Evolutionary conservation across 2,329 filamentous ascomycete genomes (phyloP).

Genomic region (Botrytis galanthina): DNA sequence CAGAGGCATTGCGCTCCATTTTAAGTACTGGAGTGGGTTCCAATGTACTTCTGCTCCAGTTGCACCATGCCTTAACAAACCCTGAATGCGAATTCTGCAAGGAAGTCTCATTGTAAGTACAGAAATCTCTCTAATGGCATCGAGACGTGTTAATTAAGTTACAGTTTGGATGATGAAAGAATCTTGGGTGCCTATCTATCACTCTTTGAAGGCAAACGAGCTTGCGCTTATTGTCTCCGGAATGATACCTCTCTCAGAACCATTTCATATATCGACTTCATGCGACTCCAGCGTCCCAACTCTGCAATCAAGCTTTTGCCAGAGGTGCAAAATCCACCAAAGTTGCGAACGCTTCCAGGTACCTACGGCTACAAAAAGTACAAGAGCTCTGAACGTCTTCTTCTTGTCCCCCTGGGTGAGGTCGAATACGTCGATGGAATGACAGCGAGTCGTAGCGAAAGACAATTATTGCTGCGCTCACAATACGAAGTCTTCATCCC

Average conservation of each 20-base stretch:
- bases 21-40: not conserved
- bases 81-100: conserved; percentile 2
- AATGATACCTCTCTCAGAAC: conserved; percentile 20
- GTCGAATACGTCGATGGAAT: not conserved
- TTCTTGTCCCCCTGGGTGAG: not conserved
- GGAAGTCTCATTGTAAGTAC: not conserved
- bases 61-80: conserved; percentile 5
- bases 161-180: not conserved
- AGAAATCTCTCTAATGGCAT: not conserved
- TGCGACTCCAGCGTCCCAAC: not conserved
- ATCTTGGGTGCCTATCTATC: conserved; percentile 22
- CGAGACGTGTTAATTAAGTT: not conserved
- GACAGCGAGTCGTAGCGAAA: not conserved
- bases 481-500: not conserved
- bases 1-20: conserved; percentile 6
- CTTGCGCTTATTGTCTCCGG: conserved; percentile 25
- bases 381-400: no score
- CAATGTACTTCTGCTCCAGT: not conserved
- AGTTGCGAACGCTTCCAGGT: not conserved
- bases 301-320: not conserved
- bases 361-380: not conserved
- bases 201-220: conserved; percentile 22
- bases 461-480: not conserved
- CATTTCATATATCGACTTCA: not conserved
- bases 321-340: not conserved